phyloP scores from a whole-genome alignment of 2,329 filamentous ascomycete genomes.

The Metarhizium sp. region DNA sequence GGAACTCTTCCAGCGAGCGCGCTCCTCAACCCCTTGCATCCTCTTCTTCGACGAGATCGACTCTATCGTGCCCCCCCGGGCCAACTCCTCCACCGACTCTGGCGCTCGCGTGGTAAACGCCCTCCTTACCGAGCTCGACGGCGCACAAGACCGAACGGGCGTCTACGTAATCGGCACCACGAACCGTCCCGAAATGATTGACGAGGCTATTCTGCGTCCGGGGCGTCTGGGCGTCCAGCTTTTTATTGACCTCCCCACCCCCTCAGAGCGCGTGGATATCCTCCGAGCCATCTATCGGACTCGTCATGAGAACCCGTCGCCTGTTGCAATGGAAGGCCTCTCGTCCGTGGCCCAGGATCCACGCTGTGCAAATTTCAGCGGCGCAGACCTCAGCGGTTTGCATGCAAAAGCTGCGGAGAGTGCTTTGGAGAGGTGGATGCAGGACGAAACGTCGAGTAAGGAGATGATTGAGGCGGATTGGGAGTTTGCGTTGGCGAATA shows the following conservation, averaged over 20 bases:
- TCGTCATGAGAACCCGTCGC: conserved; percentile 18
- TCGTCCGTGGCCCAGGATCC: conserved; percentile 55
- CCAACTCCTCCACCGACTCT: conserved; percentile 69
- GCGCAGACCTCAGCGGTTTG: conserved; percentile 47
- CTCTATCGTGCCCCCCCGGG: conserved; percentile 77
- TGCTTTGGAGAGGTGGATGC: conserved; percentile 31
- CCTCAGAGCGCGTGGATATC: conserved; percentile 77
- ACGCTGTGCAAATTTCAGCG: conserved; percentile 69
- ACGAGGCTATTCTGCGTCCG: conserved; percentile 86
- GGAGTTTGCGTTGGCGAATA: conserved; percentile 39
- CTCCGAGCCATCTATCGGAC: conserved; percentile 56
- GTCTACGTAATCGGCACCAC: conserved; percentile 95
- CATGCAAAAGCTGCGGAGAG: conserved; percentile 41
- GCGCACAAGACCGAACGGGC: conserved; percentile 66
- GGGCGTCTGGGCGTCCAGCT: conserved; percentile 82
- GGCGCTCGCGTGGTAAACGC: conserved; percentile 89
- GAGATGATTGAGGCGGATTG: conserved; percentile 35
- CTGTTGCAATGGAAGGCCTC: conserved; percentile 45
- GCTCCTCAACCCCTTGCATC: conserved; percentile 81
- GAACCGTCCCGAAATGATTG: conserved; percentile 93
- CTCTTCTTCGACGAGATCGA: conserved; percentile 98
- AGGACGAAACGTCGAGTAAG: conserved; percentile 13
- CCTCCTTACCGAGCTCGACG: conserved; percentile 87
- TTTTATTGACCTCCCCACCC: conserved; percentile 77
- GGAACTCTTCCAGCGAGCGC: conserved; percentile 81